These are phyloP conservation scores for Cercospora sp. DNA, from an alignment of 2,329 filamentous ascomycete genomes.

Conservation along the genomic window DNA sequence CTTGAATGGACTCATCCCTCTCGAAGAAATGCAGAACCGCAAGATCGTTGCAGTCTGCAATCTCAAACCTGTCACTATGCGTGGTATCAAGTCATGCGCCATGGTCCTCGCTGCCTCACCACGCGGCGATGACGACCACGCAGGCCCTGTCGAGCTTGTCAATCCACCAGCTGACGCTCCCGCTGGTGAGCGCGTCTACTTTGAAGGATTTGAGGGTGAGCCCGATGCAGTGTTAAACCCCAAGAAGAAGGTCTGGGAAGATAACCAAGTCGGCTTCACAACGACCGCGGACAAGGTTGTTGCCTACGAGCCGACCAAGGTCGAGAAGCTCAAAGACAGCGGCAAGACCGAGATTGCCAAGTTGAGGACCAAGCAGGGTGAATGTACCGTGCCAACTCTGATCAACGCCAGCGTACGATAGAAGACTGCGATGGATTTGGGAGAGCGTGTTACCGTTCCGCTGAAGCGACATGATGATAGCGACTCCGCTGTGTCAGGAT, in stretches of 20 bases:
- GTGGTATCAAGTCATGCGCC: constrained; percentile 74
- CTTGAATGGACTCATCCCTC: constrained; percentile 85
- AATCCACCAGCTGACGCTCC: constrained; percentile 74
- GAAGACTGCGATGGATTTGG: constrained; percentile 11
- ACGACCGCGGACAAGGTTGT: constrained; percentile 81
- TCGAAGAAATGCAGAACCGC: constrained; percentile 95
- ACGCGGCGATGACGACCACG: constrained; percentile 80
- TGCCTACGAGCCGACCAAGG: constrained; percentile 76
- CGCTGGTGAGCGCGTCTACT: constrained; percentile 85
- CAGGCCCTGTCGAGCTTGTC: constrained; percentile 88
- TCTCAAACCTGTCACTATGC: constrained; percentile 98
- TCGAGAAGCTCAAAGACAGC: constrained; percentile 71
- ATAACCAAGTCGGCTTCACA: constrained; percentile 91
- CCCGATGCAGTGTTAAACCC: constrained; percentile 93
- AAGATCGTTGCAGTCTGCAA: constrained; percentile 97
- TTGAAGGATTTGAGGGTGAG: constrained; percentile 91
- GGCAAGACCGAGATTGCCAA: constrained; percentile 57
- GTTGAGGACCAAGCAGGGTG: constrained; percentile 75
- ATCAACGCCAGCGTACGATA: constrained; percentile 82
- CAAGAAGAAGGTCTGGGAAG: constrained; percentile 99
- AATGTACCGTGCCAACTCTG: constrained; percentile 81
- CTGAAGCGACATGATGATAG: neutral
- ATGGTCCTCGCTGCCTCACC: constrained; percentile 97
- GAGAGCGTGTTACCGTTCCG: neutral
- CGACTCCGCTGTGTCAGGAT: neutral